Evolutionary conservation across 192 early-diverging fungal species (phyloP).

Genomic region (Polychytrium aggregatum): DNA sequence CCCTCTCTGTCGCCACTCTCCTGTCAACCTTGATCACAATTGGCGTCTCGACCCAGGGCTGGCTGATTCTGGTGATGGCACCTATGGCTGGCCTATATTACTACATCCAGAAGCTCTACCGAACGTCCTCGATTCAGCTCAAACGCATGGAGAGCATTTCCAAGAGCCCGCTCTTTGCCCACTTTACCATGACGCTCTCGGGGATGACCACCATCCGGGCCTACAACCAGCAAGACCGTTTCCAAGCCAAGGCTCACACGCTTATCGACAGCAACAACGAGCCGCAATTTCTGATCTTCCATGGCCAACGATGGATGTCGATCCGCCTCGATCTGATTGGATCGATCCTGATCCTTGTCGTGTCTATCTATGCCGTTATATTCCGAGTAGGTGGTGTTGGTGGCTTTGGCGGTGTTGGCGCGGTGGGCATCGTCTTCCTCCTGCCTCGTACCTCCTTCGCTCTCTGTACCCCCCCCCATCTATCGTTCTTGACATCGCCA

Average conservation of each 20-base stretch:
- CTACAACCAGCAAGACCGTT: constrained; percentile 59
- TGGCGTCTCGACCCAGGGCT: constrained; percentile 22
- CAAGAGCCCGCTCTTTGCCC: constrained; percentile 64
- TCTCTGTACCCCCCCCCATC: constrained; percentile 33
- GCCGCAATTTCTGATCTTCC: constrained; percentile 57
- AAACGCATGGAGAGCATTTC: constrained; percentile 70
- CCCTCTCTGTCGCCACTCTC: constrained; percentile 10
- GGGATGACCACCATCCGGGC: constrained; percentile 80
- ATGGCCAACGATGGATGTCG: constrained; percentile 49
- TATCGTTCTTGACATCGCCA: too few relatives aligned
- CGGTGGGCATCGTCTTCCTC: too few relatives aligned
- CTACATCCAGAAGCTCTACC: constrained; percentile 53
- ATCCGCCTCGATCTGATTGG: constrained; percentile 68
- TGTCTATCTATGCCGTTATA: too few relatives aligned
- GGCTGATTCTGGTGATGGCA: constrained; percentile 51
- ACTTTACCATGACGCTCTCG: constrained; percentile 61
- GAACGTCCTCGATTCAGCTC: constrained; percentile 64
- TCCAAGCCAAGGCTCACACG: constrained; percentile 52
- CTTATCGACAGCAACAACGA: constrained; percentile 60
- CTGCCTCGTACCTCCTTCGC: constrained; percentile 60
- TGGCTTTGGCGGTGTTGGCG: too few relatives aligned
- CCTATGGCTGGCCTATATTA: constrained; percentile 60
- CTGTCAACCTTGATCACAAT: constrained; percentile 43
- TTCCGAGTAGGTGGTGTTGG: too few relatives aligned
- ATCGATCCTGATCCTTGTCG: constrained; percentile 56